Evolutionary conservation across 2,329 filamentous ascomycete genomes (phyloP), one percentile per base, ranked within the genome.

Genomic region (Fusarium anthophilum): DNA sequence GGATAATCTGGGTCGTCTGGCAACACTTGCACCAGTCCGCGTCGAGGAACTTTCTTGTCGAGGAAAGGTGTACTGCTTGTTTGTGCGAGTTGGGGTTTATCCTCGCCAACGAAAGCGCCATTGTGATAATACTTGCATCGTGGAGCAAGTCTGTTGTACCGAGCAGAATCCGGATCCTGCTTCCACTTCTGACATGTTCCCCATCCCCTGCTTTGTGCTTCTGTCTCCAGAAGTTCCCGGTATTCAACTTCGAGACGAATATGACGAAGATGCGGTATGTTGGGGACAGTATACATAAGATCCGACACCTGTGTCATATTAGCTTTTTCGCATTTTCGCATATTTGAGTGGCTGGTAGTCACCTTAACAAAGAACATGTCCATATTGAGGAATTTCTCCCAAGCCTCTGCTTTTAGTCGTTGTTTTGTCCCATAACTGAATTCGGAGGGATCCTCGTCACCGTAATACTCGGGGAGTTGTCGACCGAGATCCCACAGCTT

Each of bases 301-400:
- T 92, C 91, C 37, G 89, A 90, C 60, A 89, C 84, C 89, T 91
- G 32, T 24, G 8, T 38, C 8, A 28, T 51, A 56, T 79, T 66
- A 76, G 66, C 37, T 41, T 26, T 26, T 17, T 51, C 17, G 30
- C 17, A 41, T 47, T 38, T 63, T 28, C 15, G 28, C n/a, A 58
- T 10, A 18, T 41, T 51, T 24, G n/a, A 35, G 50, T 50, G 26
- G 69, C 37, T 30, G 84, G 70, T 81, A 91, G 88, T 85, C 90
- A 91, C 89, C 85, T 91, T 92, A 71, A 92, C 87, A 76, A 92
- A 92, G 79, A 92, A 92, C 85, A 92, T 86, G 74, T 92, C 88
- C 78, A 88, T 87, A 24, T 86, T 85, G 68, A 86, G 81, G 79
- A 91, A 91, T 74, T 84, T 85, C 63, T 87, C 84, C 81, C 85